Conservation (phyloP, 495 filamentous ascomycete species). For the Jackrogersella minutella region DNA sequence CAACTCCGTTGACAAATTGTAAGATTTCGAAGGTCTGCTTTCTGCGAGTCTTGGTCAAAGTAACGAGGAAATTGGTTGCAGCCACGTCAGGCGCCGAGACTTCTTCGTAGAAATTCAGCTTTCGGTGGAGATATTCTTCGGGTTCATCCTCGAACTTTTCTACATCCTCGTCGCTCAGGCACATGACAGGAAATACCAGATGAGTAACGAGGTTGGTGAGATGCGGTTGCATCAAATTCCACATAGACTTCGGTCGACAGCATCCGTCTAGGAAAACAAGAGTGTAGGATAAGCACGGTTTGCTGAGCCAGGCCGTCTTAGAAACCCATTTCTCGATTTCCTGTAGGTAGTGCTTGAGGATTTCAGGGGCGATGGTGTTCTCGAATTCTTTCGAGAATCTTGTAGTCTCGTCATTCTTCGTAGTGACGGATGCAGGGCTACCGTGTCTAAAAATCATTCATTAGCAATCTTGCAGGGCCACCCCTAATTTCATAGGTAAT, state of each 20-base stretch:
- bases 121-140: slow-evolving; percentile 94
- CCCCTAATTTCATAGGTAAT: background rate
- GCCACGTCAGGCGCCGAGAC: slow-evolving; percentile 95
- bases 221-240: slow-evolving; percentile 91
- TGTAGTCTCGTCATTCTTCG: slow-evolving; percentile 72
- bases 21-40: slow-evolving; percentile 95
- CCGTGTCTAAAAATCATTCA: slow-evolving; percentile 73
- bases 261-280: slow-evolving; percentile 95
- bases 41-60: slow-evolving; percentile 90
- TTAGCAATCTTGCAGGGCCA: slow-evolving; percentile 28
- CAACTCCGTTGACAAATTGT: slow-evolving; percentile 90
- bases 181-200: slow-evolving; percentile 93
- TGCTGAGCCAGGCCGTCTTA: slow-evolving; percentile 94
- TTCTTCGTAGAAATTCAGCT: slow-evolving; percentile 97
- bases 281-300: slow-evolving; percentile 88
- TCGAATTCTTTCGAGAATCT: slow-evolving; percentile 90
- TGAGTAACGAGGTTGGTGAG: slow-evolving; percentile 90
- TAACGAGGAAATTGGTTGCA: slow-evolving; percentile 94
- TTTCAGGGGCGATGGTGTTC: slow-evolving; percentile 89
- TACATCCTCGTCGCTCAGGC: slow-evolving; percentile 90
- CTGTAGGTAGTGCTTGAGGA: slow-evolving; percentile 88
- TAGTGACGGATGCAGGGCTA: slow-evolving; percentile 72
- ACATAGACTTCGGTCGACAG: slow-evolving; percentile 96
- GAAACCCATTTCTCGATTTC: slow-evolving; percentile 97
- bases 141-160: slow-evolving; percentile 94